Conservation (phyloP, 768 basidiomycete species). For the Paxillus rubicundulus region DNA sequence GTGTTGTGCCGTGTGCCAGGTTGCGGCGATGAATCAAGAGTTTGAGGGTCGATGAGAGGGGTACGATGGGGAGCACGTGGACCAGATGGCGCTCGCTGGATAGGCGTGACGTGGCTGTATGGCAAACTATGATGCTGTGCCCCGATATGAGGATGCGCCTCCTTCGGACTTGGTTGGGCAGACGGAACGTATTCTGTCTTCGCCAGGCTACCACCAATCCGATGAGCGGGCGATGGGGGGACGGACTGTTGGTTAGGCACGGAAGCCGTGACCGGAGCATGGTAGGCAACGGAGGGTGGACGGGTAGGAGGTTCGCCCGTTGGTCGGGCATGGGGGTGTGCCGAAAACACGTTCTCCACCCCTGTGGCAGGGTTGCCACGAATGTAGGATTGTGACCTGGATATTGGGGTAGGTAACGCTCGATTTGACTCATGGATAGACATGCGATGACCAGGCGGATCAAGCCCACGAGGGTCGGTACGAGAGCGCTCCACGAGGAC, state of each 20-base stretch:
- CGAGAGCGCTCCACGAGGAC: slow-evolving; percentile 20
- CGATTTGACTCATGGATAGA: slow-evolving; percentile 28
- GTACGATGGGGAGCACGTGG: slow-evolving; percentile 19
- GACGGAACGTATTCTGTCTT: slow-evolving; percentile 17
- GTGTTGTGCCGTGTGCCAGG: slow-evolving; percentile 25
- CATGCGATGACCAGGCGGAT: slow-evolving; percentile 25
- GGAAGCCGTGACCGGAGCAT: slow-evolving; percentile 3
- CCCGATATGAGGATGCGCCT: slow-evolving; percentile 5
- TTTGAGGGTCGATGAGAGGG: slow-evolving; percentile 20
- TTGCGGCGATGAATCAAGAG: slow-evolving; percentile 22
- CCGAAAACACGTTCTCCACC: slow-evolving; percentile 15
- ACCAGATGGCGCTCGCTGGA: slow-evolving; percentile 20
- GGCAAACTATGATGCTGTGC: slow-evolving; percentile 13
- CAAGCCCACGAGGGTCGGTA: slow-evolving; percentile 20
- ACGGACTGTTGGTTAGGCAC: slow-evolving; percentile 15
- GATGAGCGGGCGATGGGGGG: slow-evolving; percentile 20
- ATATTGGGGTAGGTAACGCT: slow-evolving; percentile 14
- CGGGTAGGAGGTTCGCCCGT: slow-evolving; percentile 24
- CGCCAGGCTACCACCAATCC: slow-evolving; percentile 11
- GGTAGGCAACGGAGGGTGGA: slow-evolving; percentile 22
- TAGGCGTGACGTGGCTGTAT: slow-evolving; percentile 4
- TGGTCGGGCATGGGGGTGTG: slow-evolving; percentile 23
- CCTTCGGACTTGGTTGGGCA: slow-evolving; percentile 25
- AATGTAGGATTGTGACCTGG: slow-evolving; percentile 17
- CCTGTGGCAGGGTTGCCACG: slow-evolving; percentile 28